Evolutionary conservation across 2,329 filamentous ascomycete species (phyloP).

Genomic region (Tolypocladium capitatum): DNA sequence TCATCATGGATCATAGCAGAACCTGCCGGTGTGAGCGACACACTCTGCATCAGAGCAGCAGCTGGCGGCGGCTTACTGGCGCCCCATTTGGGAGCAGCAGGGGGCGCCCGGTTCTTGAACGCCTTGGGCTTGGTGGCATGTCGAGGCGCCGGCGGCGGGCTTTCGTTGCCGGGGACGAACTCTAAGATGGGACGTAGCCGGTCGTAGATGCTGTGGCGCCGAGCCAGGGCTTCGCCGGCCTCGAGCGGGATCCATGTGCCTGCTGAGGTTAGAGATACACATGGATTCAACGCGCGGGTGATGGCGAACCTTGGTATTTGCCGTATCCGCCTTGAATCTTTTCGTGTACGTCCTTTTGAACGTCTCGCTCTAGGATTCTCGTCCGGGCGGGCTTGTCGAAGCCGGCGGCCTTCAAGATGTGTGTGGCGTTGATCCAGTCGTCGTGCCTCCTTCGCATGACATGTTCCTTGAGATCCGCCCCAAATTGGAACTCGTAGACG

Average conservation of each 20-base stretch:
- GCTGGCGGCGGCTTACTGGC: conserved; percentile 6
- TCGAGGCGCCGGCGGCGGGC: conserved; percentile 85
- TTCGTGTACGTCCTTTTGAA: conserved; percentile 91
- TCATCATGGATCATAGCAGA: conserved; percentile 34
- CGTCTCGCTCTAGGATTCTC: conserved; percentile 87
- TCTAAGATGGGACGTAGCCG: conserved; percentile 82
- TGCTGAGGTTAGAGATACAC: conserved; percentile 20
- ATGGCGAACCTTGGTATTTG: conserved; percentile 72
- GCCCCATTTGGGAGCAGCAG: conserved; percentile 44
- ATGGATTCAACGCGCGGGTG: background rate
- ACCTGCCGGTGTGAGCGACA: conserved; percentile 6
- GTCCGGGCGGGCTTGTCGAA: conserved; percentile 96
- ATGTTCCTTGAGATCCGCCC: conserved; percentile 65
- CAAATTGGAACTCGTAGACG: conserved; percentile 87
- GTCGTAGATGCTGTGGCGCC: conserved; percentile 75
- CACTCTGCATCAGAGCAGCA: background rate
- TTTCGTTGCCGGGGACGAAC: conserved; percentile 70
- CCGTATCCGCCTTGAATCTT: conserved; percentile 98
- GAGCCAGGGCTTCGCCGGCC: conserved; percentile 67
- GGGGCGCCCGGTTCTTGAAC: conserved; percentile 34
- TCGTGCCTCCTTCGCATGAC: conserved; percentile 90
- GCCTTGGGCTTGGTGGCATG: conserved; percentile 80
- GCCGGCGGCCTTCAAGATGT: conserved; percentile 91
- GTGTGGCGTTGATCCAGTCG: conserved; percentile 99
- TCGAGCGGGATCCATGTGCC: conserved; percentile 92